Percentiles rank a stretch among this genome's conserved stretches.
These are phyloP conservation scores for Dothidotthia symphoricarpi DNA, from an alignment of 2,329 filamentous ascomycete genomes.

Conservation along the genomic window DNA sequence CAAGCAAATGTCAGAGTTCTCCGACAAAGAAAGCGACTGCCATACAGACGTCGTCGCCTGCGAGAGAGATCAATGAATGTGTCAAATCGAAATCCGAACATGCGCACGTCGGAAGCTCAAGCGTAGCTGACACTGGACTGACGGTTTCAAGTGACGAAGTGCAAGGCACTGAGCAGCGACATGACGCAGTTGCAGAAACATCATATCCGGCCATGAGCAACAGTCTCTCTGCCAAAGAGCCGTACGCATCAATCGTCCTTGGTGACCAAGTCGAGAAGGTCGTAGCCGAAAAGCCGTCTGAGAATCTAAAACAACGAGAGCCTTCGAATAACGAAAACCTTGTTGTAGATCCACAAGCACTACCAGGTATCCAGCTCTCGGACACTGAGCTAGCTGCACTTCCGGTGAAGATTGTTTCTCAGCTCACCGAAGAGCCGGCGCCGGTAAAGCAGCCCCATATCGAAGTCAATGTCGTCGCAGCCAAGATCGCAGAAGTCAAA, in stretches of 20 bases:
- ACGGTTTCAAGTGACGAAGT: background rate
- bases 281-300: no score
- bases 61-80: background rate
- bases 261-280: background rate
- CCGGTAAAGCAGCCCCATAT: no score
- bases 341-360: no score
- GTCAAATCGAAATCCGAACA: background rate
- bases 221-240: background rate
- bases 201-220: background rate
- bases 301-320: no score
- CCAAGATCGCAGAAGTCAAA: background rate
- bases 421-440: no score
- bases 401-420: no score
- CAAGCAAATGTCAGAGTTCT: constrained; percentile 14
- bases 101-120: background rate
- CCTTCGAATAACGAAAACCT: no score
- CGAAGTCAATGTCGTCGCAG: background rate
- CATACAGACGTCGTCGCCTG: background rate
- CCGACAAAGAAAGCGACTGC: constrained; percentile 7
- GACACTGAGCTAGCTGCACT: no score
- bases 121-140: background rate
- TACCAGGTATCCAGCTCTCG: no score
- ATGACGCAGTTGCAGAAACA: background rate
- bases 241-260: no score
- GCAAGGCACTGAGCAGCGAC: background rate